Base-by-base conservation (phyloP, 768 basidiomycete species). In the Roridomyces roridus region DNA sequence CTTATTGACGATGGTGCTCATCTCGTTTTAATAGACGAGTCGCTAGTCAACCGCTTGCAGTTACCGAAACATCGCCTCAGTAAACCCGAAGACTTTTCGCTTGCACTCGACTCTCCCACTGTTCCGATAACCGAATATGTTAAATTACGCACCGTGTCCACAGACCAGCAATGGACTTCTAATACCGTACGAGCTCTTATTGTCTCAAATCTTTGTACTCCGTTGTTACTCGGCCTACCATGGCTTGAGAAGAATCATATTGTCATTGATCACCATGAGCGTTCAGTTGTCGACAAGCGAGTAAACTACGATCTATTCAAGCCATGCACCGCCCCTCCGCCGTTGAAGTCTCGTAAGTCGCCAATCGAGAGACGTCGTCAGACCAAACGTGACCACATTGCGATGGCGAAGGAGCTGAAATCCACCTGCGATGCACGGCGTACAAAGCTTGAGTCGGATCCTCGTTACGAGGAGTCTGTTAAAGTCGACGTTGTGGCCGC, bases 1-100 rank as follows among this genome's bases (percentile, higher is more conserved):
- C 43, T 70, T 1, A 70, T 72, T 70, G 68, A 72, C 43, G 20
- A 70, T 41, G 67, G 68, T 2, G 68, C 66, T 1, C 52, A 56
- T 29, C 2, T 66, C 62, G 70, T 64, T 58, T 55, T 72, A 50
- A 69, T 70, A 54, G 58, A 62, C 20, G 23, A 36, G 0, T 4
- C 23, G 0, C 53, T 68, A 0, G 60, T 51, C 4, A 28, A 23
- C 0, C 17, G 37, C 15, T 51, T 70, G 1, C 48, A 54, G 1
- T 51, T 67, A n/a, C n/a, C n/a, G n/a, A n/a, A n/a, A 2, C 21
- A 24, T 2, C 31, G 54, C 5, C 34, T 15, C 2, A 18, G 12
- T 1, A 37, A 60, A 29, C 60, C 47, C 2, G 11, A 50, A 17
- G 35, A 46, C 2, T 31, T 64, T 4, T 25, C 48, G 3, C 28